These are phyloP conservation scores for Candida mesenterica DNA, from an alignment of 1,139 yeast species.

Conservation along the genomic window DNA sequence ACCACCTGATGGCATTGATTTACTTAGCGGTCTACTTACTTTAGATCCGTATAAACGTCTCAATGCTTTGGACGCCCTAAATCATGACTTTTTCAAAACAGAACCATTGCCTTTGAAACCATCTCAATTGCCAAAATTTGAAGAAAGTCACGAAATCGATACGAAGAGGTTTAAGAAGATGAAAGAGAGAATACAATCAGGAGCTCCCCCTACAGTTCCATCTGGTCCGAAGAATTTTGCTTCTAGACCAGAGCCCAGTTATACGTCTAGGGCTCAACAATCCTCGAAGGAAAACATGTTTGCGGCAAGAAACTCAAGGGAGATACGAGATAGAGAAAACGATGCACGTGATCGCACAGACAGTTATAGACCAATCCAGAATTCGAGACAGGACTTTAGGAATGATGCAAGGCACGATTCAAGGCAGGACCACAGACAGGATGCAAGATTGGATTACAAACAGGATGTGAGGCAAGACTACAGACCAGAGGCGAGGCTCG, in stretches of 20 bases:
- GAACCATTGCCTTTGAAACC: slow-evolving; percentile 64
- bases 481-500: no score
- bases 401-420: not conserved
- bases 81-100: slow-evolving; percentile 62
- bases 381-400: not conserved
- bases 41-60: slow-evolving; percentile 70
- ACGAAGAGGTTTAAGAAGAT: slow-evolving; percentile 57
- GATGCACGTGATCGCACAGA: not conserved
- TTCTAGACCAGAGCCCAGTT: not conserved
- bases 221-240: not conserved
- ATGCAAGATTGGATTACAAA: no score
- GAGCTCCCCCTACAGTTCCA: not conserved
- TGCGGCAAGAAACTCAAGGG: not conserved
- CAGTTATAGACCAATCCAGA: slow-evolving; percentile 1
- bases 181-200: slow-evolving; percentile 7
- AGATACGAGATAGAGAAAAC: not conserved
- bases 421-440: not conserved
- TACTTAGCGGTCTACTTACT: slow-evolving; percentile 54
- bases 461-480: no score
- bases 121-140: slow-evolving; percentile 62
- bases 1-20: slow-evolving; percentile 34
- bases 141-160: slow-evolving; percentile 88
- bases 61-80: slow-evolving; percentile 77
- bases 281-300: not conserved
- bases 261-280: not conserved